phyloP scores from a whole-genome alignment of 495 filamentous ascomycete species.

The Hypomontagnella monticulosa region DNA sequence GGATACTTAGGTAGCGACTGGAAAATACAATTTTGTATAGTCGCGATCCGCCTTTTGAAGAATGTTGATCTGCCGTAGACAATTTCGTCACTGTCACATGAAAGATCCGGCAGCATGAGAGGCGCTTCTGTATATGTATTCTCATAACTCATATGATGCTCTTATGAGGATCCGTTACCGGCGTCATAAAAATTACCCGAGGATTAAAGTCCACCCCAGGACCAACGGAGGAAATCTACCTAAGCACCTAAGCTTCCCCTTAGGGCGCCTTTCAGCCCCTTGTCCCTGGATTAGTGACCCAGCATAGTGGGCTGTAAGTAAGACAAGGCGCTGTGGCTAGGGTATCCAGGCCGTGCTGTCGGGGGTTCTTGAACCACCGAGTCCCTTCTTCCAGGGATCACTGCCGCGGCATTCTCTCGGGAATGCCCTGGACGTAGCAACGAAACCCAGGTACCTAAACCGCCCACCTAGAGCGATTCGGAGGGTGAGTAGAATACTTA shows the following conservation, averaged over 20 bases:
- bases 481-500: slow-evolving; percentile 2
- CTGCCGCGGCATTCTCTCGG: slow-evolving; percentile 33
- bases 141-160: slow-evolving; percentile 16
- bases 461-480: background rate
- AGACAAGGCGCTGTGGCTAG: slow-evolving; percentile 13
- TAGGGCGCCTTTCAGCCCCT: background rate
- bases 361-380: slow-evolving; percentile 30
- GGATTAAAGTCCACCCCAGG: slow-evolving; percentile 8
- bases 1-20: slow-evolving; percentile 1
- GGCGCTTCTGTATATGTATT: too few relatives aligned
- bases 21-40: slow-evolving; percentile 12
- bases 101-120: too few relatives aligned
- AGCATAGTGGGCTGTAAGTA: slow-evolving; percentile 10
- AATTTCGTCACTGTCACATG: too few relatives aligned
- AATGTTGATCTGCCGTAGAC: background rate
- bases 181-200: slow-evolving; percentile 32
- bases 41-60: slow-evolving; percentile 1
- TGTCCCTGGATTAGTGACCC: slow-evolving; percentile 21
- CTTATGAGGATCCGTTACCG: slow-evolving; percentile 20
- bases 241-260: background rate
- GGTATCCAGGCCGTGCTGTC: slow-evolving; percentile 5
- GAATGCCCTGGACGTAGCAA: slow-evolving; percentile 1
- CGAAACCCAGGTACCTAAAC: background rate
- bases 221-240: slow-evolving; percentile 19
- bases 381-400: slow-evolving; percentile 9